Conservation (phyloP, 1,139 yeast genomes). For the Geotrichum aggregatum region DNA sequence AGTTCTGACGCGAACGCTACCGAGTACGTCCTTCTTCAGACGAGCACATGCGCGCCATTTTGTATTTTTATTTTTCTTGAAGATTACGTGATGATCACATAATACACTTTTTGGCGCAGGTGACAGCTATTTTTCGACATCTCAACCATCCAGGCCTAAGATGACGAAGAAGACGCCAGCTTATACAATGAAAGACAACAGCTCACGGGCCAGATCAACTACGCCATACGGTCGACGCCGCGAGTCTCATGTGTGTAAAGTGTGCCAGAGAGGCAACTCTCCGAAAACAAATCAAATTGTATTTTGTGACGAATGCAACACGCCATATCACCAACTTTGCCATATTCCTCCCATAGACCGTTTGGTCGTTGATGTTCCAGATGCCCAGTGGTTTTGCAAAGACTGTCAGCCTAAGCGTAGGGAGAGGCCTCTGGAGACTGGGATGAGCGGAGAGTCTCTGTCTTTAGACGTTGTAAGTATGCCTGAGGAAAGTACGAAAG, state of each 20-base stretch:
- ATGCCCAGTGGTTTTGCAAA: slow-evolving; percentile 45
- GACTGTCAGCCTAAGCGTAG: slow-evolving; percentile 40
- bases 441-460: slow-evolving; percentile 38
- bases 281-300: slow-evolving; percentile 42
- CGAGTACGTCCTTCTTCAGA: too few relatives aligned
- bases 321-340: slow-evolving; percentile 44
- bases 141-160: not conserved
- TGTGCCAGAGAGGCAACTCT: slow-evolving; percentile 42
- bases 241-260: slow-evolving; percentile 40
- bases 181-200: slow-evolving; percentile 22
- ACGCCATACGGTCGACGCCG: slow-evolving; percentile 26
- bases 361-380: slow-evolving; percentile 44
- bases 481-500: not conserved
- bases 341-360: slow-evolving; percentile 44
- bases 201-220: slow-evolving; percentile 13
- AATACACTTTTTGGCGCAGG: too few relatives aligned
- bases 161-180: too few relatives aligned
- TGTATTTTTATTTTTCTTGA: not conserved
- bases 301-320: slow-evolving; percentile 44
- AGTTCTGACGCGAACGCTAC: too few relatives aligned
- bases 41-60: too few relatives aligned
- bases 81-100: too few relatives aligned
- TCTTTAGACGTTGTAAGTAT: slow-evolving; percentile 35
- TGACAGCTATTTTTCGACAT: not conserved
- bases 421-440: slow-evolving; percentile 42